Evolutionary conservation across 345 rosid genomes (phyloP), one percentile per base, ranked within the genome.

Genomic region (Bruguiera sexangula): DNA sequence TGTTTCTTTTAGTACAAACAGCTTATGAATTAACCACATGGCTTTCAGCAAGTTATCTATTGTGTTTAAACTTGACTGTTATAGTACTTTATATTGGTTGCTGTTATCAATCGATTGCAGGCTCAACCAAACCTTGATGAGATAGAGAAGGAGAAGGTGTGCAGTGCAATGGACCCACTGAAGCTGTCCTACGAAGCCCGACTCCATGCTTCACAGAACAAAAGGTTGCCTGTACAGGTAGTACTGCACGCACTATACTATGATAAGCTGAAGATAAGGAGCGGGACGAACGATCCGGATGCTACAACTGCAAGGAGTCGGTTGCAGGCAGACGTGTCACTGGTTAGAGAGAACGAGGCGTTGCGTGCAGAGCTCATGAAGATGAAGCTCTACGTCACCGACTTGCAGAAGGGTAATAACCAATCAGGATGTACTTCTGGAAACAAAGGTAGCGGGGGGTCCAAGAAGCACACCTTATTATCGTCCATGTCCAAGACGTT

Each of bases 131-230:
- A 84, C 77, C 87, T 95, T 1, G 99, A 95, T 24, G 99, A 95
- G 84, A 90, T 95, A 0, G 97, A 86, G 61, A 70, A 96, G 50
- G 99, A 95, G 79, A 95, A 95, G 74, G 87, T 83, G 0, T 95
- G 99, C 72, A 88, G 97, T 74, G 84, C 85, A 43, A 87, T 95
- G 96, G 99, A 95, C 26, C 84, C 97, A 9, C 67, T 95, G 51
- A 95, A 89, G 73, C 84, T 95, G 6, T 88, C 99, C 4, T 80
- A 87, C 73, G 96, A 91, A 68, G 99, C 99, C 18, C 84, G 99
- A 72, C 82, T 92, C n/a, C 99, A 95, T 63, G 99, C 99, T 27
- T 89, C 99, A 15, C 90, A 92, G 73, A 95, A 95, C 92, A 95
- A 95, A 76, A 80, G 99, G 26, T 68, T 95, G 39, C 99, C 99